Base-by-base conservation (phyloP, 1,284 basidiomycete genomes). In the Trichosporon inkin region DNA sequence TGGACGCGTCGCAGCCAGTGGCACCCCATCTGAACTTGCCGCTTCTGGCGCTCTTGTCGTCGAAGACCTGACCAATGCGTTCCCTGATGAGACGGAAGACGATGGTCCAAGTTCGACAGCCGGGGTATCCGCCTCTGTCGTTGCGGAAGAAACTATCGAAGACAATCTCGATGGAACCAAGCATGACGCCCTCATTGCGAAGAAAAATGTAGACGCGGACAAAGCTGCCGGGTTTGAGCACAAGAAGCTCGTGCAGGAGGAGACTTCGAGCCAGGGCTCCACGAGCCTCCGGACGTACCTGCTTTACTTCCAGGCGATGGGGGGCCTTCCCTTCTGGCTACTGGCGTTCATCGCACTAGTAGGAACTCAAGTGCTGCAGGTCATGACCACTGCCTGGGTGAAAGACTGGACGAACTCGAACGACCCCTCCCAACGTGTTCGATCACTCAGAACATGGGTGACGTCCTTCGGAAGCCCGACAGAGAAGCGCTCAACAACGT, bases 111-210 rank as follows among this genome's bases (percentile, higher is more conserved):
- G 53, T 19, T 40, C n/a, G 38, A 6, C 1, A 40, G 19, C 34
- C 14, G 19, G 34, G 16, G 36, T 17, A 1, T 36, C 34, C 11
- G 44, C 44, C 10, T 49, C 28, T 22, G 28, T 22, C 8, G 16
- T 24, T 17, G 20, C 53, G 10, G 28, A 55, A 6, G 68, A 70
- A 22, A 64, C 62, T 24, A 69, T 72, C 34, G 75, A 75, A 52
- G 70, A 69, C 6, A 63, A 71, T 16, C 64, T 78, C 10, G 74
- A 76, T 35, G 85, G 88, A 58, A 87, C 88, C 65, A 88, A 92
- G 60, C 86, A 86, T 59, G 84, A 86, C 55, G 84, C 84, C 0
- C 84, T 84, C 57, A 56, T 74, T 28, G 60, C 65, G 2, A 58
- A 68, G 36, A 75, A 77, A 60, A 61, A 67, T 44, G 58, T 64